A percentile compares a stretch with the other conserved stretches of the same genome.
phyloP scores from a whole-genome alignment of 192 early-diverging fungal species.

The Paraglomus brasilianum region DNA sequence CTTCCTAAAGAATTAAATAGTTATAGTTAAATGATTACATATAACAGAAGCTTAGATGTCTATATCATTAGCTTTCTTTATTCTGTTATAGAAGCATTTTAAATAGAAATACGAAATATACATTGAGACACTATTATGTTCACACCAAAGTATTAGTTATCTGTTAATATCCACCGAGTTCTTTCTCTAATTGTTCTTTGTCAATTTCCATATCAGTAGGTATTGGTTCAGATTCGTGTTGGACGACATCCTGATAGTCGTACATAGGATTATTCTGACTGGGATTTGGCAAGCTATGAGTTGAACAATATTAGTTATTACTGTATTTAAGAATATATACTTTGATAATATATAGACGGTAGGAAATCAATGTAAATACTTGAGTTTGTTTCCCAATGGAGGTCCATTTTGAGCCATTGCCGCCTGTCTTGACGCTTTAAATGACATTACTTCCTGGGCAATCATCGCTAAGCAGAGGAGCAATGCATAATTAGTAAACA shows the following conservation, averaged over 20 bases:
- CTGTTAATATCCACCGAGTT: conserved; percentile 44
- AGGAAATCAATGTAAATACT: conserved; percentile 31
- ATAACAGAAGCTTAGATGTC: too few species aligned
- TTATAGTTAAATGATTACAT: too few species aligned
- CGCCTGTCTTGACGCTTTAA: conserved; percentile 66
- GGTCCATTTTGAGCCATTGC: conserved; percentile 39
- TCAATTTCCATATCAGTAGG: conserved; percentile 51
- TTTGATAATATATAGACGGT: neutral
- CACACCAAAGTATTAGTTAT: neutral
- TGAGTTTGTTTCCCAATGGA: conserved; percentile 41
- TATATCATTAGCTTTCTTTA: too few species aligned
- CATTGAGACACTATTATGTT: neutral
- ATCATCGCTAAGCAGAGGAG: conserved; percentile 58
- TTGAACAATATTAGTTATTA: conserved; percentile 11
- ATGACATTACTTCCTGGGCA: conserved; percentile 77
- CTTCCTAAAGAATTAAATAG: too few species aligned
- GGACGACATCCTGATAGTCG: conserved; percentile 43
- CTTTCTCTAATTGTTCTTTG: conserved; percentile 49
- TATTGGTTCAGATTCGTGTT: conserved; percentile 36
- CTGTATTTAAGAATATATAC: neutral
- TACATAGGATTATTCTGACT: conserved; percentile 44
- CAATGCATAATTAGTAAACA: neutral
- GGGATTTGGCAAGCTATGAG: conserved; percentile 45
- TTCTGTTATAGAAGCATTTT: too few species aligned
- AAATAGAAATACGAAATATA: too few species aligned